phyloP scores from a whole-genome alignment of 2,329 filamentous ascomycete species.

The Plenodomus lindquistii region DNA sequence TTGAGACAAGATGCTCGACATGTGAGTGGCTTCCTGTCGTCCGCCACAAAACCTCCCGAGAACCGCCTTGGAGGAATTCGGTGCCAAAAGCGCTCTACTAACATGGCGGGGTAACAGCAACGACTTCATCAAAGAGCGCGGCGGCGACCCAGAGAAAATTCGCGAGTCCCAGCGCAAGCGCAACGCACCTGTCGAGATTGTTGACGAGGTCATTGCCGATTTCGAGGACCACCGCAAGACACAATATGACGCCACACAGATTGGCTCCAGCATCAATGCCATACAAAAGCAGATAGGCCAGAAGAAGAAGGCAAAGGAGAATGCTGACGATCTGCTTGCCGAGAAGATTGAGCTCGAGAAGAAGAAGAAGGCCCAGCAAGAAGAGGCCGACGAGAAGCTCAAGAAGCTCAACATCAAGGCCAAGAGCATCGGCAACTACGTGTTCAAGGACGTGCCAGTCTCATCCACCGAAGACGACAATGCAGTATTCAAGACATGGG shows the following conservation, averaged over 20 bases:
- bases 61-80: background rate
- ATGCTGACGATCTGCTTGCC: conserved; percentile 76
- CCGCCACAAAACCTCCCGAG: background rate
- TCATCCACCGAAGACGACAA: conserved; percentile 92
- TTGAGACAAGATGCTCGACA: conserved; percentile 35
- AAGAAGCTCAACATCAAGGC: conserved; percentile 74
- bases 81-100: background rate
- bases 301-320: conserved; percentile 91
- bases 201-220: conserved; percentile 86
- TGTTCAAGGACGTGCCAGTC: conserved; percentile 84
- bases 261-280: conserved; percentile 83
- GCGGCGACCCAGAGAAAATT: conserved; percentile 88
- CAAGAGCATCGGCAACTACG: conserved; percentile 85
- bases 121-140: conserved; percentile 71
- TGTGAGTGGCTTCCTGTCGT: conserved; percentile 26
- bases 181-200: conserved; percentile 76
- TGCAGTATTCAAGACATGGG: conserved; percentile 74
- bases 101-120: conserved; percentile 38
- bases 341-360: conserved; percentile 78
- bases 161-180: conserved; percentile 87
- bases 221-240: conserved; percentile 85
- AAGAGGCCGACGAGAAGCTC: conserved; percentile 76
- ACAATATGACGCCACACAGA: conserved; percentile 77
- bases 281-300: conserved; percentile 86
- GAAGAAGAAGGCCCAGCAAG: conserved; percentile 79